These are phyloP conservation scores for Thelephora aurantiotincta DNA, from an alignment of 768 basidiomycete genomes.

Conservation along the genomic window DNA sequence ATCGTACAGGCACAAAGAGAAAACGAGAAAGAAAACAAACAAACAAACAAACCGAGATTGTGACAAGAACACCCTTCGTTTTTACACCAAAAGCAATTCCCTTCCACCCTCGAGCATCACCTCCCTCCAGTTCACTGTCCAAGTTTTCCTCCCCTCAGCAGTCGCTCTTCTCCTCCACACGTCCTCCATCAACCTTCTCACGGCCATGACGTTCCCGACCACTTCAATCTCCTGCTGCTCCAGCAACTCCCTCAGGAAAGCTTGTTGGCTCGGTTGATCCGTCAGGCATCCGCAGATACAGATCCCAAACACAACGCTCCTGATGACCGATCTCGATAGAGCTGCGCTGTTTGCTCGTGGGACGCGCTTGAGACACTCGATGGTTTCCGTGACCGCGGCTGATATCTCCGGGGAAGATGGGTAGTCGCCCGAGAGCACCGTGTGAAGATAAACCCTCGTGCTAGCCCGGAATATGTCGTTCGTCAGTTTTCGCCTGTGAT, in stretches of 20 bases:
- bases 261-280: slow-evolving; percentile 29
- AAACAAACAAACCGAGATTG: not conserved
- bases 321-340: slow-evolving; percentile 39
- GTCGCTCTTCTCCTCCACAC: slow-evolving; percentile 38
- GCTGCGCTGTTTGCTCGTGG: slow-evolving; percentile 16
- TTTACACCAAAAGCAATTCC: slow-evolving; percentile 43
- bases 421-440: slow-evolving; percentile 61
- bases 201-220: slow-evolving; percentile 53
- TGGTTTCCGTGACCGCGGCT: slow-evolving; percentile 36
- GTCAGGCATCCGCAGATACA: slow-evolving; percentile 63
- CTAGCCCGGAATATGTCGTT: slow-evolving; percentile 53
- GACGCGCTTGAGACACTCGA: slow-evolving; percentile 29
- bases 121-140: slow-evolving; percentile 47
- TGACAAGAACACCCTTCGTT: not conserved
- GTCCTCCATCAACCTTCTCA: slow-evolving; percentile 33
- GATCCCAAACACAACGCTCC: slow-evolving; percentile 69
- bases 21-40: not conserved
- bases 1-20: not conserved
- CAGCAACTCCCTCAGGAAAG: slow-evolving; percentile 30
- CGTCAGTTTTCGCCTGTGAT: slow-evolving; percentile 21
- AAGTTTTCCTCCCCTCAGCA: slow-evolving; percentile 11
- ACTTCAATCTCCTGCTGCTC: slow-evolving; percentile 34
- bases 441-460: slow-evolving; percentile 60
- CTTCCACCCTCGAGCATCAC: slow-evolving; percentile 27
- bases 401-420: slow-evolving; percentile 53